Base-by-base conservation (phyloP, 352 stramenopile species). In the Phytophthora citrophthora region DNA sequence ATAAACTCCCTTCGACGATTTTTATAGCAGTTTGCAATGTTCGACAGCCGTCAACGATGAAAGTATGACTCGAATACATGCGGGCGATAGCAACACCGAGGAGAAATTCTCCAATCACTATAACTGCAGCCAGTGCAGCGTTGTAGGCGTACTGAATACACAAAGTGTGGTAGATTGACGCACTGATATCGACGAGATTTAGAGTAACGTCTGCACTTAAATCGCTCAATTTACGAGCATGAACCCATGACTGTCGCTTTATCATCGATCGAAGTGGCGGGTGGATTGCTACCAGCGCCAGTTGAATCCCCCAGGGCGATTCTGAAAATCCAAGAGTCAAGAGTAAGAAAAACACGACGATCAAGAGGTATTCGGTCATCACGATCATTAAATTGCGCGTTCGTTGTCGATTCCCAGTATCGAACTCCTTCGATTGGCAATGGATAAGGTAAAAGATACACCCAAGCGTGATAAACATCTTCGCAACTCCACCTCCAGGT, bases 161-260 rank as follows among this genome's bases (percentile, higher is more conserved):
- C 18, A 74, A 29, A 9, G 71, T 59, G 29, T 78, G 74, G 44
- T 72, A 73, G 41, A 80, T 52, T 11, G 61, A 54, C 8, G 49
- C 62, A 15, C 70, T 69, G 20, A 81, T 71, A 53, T 81, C 72
- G 9, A 79, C 60, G 9, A 81, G 55, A 57, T 68, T 80, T 5
- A 84, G 63, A n/a, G 70, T 78, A n/a, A 84, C 70, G 31, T 81
- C 72, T 11, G 76, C 74, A 29, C 56, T 77, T 15, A 84, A 44
- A 57, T 81, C 76, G 18, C 55, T 68, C 9, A 84, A 61, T 20
- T 70, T 63, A 12, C 66, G 55, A 34, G 72, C 70, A 10, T 74
- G 54, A n/a, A 46, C 48, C 72, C 76, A 81, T 8, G 64, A 47
- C 10, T 61, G 41, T 4, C 62, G 63, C 38, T 77, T 78, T 15